Percentiles rank a stretch among this genome's conserved stretches.
phyloP scores from a whole-genome alignment of 2,329 filamentous ascomycete species.

The Fusarium chlamydosporum region DNA sequence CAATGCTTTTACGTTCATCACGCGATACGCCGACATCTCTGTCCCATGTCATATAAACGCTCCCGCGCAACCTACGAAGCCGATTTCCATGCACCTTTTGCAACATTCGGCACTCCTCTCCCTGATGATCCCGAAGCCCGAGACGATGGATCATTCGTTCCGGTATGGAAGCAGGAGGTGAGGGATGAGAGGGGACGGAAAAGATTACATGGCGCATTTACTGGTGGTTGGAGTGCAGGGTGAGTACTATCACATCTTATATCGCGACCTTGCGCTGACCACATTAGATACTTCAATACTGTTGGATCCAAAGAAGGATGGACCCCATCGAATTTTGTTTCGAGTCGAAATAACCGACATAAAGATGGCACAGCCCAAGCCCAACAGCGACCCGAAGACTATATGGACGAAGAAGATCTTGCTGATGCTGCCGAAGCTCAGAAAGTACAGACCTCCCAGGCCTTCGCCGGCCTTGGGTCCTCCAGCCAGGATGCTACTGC shows the following conservation, averaged over 20 bases:
- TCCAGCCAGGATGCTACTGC: slow-evolving; percentile 69
- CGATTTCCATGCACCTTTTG: slow-evolving; percentile 80
- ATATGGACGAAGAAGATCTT: slow-evolving; percentile 98
- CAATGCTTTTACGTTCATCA: slow-evolving; percentile 32
- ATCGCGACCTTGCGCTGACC: slow-evolving; percentile 25
- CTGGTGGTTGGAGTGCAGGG: slow-evolving; percentile 96
- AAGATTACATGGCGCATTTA: slow-evolving; percentile 95
- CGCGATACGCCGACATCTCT: slow-evolving; percentile 17
- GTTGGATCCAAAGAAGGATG: slow-evolving; percentile 99
- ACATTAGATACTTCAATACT: slow-evolving; percentile 89
- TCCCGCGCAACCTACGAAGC: slow-evolving; percentile 83
- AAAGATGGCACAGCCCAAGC: slow-evolving; percentile 71
- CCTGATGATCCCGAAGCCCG: slow-evolving; percentile 82
- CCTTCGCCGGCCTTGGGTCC: slow-evolving; percentile 82
- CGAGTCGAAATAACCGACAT: slow-evolving; percentile 83
- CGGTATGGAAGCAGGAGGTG: slow-evolving; percentile 98
- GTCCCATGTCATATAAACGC: slow-evolving; percentile 82
- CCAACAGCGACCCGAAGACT: slow-evolving; percentile 84
- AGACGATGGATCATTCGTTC: slow-evolving; percentile 93
- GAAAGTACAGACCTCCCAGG: slow-evolving; percentile 78
- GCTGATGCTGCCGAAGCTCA: slow-evolving; percentile 86
- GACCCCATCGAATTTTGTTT: slow-evolving; percentile 92
- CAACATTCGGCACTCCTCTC: slow-evolving; percentile 86
- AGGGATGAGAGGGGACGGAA: slow-evolving; percentile 92
- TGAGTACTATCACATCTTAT: slow-evolving; percentile 61